These are phyloP conservation scores for Aspergillus funiculosus DNA, from an alignment of 495 filamentous ascomycete species.

Conservation along the genomic window DNA sequence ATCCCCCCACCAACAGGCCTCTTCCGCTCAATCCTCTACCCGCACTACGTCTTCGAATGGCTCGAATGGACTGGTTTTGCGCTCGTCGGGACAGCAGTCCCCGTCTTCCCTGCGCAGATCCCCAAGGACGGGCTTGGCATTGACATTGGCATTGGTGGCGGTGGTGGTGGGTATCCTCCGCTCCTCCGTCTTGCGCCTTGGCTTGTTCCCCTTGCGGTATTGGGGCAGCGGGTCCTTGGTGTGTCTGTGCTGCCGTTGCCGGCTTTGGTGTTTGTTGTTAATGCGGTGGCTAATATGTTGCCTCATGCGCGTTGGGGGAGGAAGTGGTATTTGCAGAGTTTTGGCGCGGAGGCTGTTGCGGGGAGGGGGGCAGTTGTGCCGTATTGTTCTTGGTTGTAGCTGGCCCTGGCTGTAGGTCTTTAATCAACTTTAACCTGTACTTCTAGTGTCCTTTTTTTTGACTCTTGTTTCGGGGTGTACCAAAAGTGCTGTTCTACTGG, in stretches of 20 bases:
- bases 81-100: slow-evolving; percentile 52
- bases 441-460: not conserved
- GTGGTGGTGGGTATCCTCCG: too few relatives aligned
- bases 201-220: slow-evolving; percentile 53
- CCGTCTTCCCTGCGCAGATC: slow-evolving; percentile 10
- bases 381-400: slow-evolving; percentile 48
- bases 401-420: not conserved
- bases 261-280: slow-evolving; percentile 73
- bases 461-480: not conserved
- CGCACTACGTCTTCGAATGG: slow-evolving; percentile 95
- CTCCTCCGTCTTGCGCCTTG: slow-evolving; percentile 37
- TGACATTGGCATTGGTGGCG: too few relatives aligned
- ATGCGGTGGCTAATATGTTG: slow-evolving; percentile 84
- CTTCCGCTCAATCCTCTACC: slow-evolving; percentile 77
- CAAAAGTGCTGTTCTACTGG: not conserved
- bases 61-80: slow-evolving; percentile 90
- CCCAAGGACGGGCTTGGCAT: too few relatives aligned
- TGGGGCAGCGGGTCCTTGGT: slow-evolving; percentile 27
- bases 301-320: slow-evolving; percentile 78
- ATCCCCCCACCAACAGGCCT: slow-evolving; percentile 80
- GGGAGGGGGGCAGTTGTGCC: slow-evolving; percentile 79
- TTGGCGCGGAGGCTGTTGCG: slow-evolving; percentile 72
- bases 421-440: not conserved
- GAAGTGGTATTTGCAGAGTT: slow-evolving; percentile 82
- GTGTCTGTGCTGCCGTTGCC: slow-evolving; percentile 47